A percentile compares a stretch with the other conserved stretches of the same genome.
phyloP scores from a whole-genome alignment of 331 rosid species.

The Rosa hybrid region DNA sequence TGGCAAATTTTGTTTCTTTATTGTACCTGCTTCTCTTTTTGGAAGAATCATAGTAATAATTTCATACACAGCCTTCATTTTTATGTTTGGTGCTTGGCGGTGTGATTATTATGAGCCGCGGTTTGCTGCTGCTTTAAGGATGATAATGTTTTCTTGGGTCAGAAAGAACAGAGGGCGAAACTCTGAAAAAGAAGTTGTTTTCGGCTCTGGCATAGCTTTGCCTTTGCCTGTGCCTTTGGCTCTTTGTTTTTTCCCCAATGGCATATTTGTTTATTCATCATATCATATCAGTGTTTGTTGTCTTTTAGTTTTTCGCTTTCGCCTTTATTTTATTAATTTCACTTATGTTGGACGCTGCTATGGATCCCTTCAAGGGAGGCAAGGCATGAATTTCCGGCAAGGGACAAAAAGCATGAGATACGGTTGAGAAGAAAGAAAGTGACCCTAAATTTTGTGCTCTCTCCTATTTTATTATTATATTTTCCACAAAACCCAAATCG shows the following conservation, averaged over 20 bases:
- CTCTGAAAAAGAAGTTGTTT: constrained; percentile 27
- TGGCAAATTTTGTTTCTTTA: constrained; percentile 14
- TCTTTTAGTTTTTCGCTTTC: constrained; percentile 33
- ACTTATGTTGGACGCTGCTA: constrained; percentile 42
- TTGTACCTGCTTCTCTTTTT: background rate
- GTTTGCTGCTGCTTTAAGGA: constrained; percentile 37
- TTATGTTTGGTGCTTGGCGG: constrained; percentile 23
- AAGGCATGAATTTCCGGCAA: constrained; percentile 81
- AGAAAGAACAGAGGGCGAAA: constrained; percentile 8
- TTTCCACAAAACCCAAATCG: constrained; percentile 30
- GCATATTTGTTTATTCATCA: constrained; percentile 16
- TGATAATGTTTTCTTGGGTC: constrained; percentile 35
- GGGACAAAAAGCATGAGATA: constrained; percentile 83
- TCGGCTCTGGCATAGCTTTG: constrained; percentile 21
- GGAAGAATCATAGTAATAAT: constrained; percentile 18
- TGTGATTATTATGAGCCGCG: constrained; percentile 26
- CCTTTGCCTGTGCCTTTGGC: background rate
- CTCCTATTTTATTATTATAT: constrained; percentile 19
- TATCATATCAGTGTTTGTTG: constrained; percentile 20
- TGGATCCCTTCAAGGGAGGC: constrained; percentile 76
- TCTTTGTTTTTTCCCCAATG: background rate
- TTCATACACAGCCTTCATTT: background rate
- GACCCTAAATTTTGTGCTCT: constrained; percentile 37
- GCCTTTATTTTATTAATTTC: constrained; percentile 45
- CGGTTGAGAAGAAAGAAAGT: constrained; percentile 57